These are phyloP conservation scores for Musa beccarii DNA, from an alignment of 176 grass and related monocot genomes.

Conservation along the genomic window DNA sequence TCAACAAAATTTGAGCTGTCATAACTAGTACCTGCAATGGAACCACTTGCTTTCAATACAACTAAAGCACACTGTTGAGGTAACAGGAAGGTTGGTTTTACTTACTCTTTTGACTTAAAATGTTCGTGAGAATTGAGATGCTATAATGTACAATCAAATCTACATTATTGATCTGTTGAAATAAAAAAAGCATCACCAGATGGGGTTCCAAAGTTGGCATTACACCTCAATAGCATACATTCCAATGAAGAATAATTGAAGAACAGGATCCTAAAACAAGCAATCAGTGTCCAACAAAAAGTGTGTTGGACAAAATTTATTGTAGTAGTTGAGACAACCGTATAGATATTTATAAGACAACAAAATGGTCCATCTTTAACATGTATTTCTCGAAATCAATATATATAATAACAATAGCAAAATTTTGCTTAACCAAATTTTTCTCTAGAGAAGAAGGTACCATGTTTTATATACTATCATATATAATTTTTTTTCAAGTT, in stretches of 20 bases:
- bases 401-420: too few species aligned
- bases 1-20: conserved; percentile 99
- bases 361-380: too few species aligned
- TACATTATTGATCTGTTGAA: neutral
- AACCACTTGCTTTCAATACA: conserved; percentile 21
- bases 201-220: neutral
- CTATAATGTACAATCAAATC: conserved; percentile 1
- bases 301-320: too few species aligned
- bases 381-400: too few species aligned
- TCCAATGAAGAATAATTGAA: neutral
- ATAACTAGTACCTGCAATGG: conserved; percentile 95
- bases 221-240: neutral
- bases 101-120: neutral
- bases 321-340: too few species aligned
- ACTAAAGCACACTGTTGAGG: conserved; percentile 16
- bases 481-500: too few species aligned
- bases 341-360: too few species aligned
- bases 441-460: too few species aligned
- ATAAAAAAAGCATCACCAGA: neutral
- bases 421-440: too few species aligned
- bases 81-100: neutral
- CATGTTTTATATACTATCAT: too few species aligned
- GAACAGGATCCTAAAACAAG: neutral
- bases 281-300: neutral
- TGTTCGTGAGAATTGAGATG: neutral